Evolutionary conservation across 345 rosid species (phyloP), one percentile per base, ranked within the genome.

Genomic region (Tarenaya hassleriana): DNA sequence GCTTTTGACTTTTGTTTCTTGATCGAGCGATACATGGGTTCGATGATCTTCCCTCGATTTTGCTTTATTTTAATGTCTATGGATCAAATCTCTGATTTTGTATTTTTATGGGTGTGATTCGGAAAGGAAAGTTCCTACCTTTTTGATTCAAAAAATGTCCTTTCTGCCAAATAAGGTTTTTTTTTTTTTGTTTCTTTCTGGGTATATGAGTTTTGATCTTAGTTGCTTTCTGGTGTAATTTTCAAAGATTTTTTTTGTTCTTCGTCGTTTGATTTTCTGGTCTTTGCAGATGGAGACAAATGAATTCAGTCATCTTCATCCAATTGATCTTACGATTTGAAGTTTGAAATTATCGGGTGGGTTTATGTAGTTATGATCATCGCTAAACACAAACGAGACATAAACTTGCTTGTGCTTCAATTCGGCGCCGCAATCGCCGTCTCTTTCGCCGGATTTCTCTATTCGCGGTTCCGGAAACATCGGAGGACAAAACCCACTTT

Each of bases 381-480:
- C 7, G 20, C 64, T 41, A 77, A 59, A 58, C 77, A 73, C 24
- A 81, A 75, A 67, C 62, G 61, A 55, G 80, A 75, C 46, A 31
- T 91, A 34, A 82, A 63, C 54, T 68, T 82, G n/a, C 11, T 79
- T 42, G 53, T 84, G 50, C 34, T 83, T 52, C 74, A 77, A 60
- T 17, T 87, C 50, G 96, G 96, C 50, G 76, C 79, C 27, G 98
- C 79, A 32, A 29, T 92, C 1, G 78, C 83, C 16, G 61, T 92
- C 29, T 84, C 95, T 44, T 58, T 82, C 24, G 92, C 90, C n/a
- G 95, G 88, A 17, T 66, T 87, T 57, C 52, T 87, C 55, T 75
- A 51, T 70, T 70, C 86, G 50, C 82, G 86, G 31, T 47, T 76
- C 52, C 33, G 55, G 42, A 77, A 68, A 57, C 47, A 35, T 16